phyloP scores from a whole-genome alignment of 169 alveolate species.

The Eimeria falciformis region DNA sequence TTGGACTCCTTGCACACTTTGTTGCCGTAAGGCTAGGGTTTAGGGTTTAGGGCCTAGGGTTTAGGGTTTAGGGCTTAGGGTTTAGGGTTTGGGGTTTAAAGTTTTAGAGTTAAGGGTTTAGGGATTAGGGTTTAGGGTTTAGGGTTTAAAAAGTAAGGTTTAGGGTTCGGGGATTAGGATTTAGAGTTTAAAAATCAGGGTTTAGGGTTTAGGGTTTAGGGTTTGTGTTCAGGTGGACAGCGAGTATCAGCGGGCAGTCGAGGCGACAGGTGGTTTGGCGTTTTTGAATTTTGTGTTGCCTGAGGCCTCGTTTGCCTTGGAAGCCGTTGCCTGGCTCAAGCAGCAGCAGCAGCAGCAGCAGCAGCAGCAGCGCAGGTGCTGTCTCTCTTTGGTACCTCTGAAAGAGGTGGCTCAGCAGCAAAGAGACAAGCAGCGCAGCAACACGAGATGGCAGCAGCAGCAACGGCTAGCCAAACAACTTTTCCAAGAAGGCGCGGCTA shows the following conservation, averaged over 20 bases:
- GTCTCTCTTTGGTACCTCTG: slow-evolving; percentile 48
- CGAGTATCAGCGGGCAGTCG: slow-evolving; percentile 54
- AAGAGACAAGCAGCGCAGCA: neutral
- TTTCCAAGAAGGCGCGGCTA: neutral
- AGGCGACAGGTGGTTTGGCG: slow-evolving; percentile 2
- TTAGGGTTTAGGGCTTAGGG: slow-evolving; percentile 23
- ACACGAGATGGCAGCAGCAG: neutral
- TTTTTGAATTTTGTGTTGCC: slow-evolving; percentile 9
- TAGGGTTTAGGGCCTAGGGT: slow-evolving; percentile 15
- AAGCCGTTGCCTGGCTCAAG: neutral
- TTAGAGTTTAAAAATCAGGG: no score
- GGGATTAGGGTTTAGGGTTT: no score
- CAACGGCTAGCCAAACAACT: neutral
- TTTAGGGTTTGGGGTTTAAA: slow-evolving; percentile 36
- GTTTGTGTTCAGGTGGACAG: slow-evolving; percentile 42
- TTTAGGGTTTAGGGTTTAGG: neutral
- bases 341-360: slow-evolving; percentile 24
- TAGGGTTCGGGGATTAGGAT: no score
- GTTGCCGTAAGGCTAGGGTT: neutral
- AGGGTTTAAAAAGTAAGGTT: no score
- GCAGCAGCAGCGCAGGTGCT: slow-evolving; percentile 19
- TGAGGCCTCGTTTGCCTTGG: slow-evolving; percentile 28
- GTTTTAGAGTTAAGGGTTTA: neutral
- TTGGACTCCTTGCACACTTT: no score
- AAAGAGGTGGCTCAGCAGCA: slow-evolving; percentile 47